These are phyloP conservation scores for Cocos nucifera DNA, from an alignment of 176 grass and related monocot genomes.

Conservation along the genomic window DNA sequence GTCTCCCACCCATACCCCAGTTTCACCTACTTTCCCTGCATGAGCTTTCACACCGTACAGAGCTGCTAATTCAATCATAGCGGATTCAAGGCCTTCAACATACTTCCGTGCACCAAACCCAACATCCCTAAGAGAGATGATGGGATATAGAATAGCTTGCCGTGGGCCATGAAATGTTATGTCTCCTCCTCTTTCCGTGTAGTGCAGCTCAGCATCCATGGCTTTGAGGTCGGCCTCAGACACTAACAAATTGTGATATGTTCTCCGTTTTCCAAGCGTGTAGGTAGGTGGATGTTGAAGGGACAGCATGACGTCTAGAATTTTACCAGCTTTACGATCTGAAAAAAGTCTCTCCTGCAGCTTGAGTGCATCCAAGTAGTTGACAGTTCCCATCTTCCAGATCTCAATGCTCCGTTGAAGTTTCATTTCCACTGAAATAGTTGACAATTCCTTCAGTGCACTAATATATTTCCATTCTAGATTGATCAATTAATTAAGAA, in stretches of 20 bases:
- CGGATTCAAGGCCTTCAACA: slow-evolving; percentile 72
- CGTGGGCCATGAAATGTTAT: slow-evolving; percentile 85
- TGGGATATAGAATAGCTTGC: slow-evolving; percentile 79
- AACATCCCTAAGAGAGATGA: slow-evolving; percentile 47
- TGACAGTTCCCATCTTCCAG: slow-evolving; percentile 55
- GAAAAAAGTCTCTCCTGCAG: slow-evolving; percentile 73
- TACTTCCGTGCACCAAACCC: slow-evolving; percentile 72
- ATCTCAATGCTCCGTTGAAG: slow-evolving; percentile 46
- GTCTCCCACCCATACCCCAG: slow-evolving; percentile 80
- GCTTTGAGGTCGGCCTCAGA: slow-evolving; percentile 42
- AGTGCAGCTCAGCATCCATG: slow-evolving; percentile 65
- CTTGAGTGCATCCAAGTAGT: slow-evolving; percentile 64
- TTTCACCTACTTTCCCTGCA: slow-evolving; percentile 46
- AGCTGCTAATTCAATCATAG: slow-evolving; percentile 68
- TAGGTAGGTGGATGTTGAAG: slow-evolving; percentile 88
- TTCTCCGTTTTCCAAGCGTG: slow-evolving; percentile 78
- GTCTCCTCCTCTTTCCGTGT: slow-evolving; percentile 74
- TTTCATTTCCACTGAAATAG: slow-evolving; percentile 3
- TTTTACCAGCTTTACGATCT: slow-evolving; percentile 49
- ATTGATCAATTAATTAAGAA: too few relatives aligned
- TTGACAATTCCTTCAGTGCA: too few relatives aligned
- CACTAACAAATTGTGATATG: slow-evolving; percentile 59
- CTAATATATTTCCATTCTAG: too few relatives aligned
- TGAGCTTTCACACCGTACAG: slow-evolving; percentile 56
- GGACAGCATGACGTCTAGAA: slow-evolving; percentile 52